These are phyloP conservation scores for Canna indica DNA, from an alignment of 176 grass and related monocot genomes.

Conservation along the genomic window DNA sequence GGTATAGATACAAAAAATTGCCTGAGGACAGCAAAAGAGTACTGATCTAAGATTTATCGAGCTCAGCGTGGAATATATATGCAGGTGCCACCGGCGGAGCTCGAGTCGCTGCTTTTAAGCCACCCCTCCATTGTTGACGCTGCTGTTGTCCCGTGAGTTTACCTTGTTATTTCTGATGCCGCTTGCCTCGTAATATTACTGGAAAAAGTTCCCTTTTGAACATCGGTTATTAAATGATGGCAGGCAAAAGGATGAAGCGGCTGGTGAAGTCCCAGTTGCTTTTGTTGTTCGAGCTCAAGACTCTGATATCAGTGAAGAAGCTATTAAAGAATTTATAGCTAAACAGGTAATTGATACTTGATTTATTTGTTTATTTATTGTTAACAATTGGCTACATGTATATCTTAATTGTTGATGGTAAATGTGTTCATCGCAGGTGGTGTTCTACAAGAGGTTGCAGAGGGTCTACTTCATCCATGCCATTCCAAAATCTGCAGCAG, in stretches of 20 bases:
- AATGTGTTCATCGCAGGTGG: slow-evolving; percentile 54
- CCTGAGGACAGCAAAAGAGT: neutral
- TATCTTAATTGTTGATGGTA: neutral
- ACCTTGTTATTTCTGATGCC: too few species aligned
- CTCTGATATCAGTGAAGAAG: slow-evolving; percentile 54
- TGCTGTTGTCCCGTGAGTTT: slow-evolving; percentile 70
- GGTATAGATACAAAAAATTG: slow-evolving; percentile 19
- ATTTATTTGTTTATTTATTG: neutral
- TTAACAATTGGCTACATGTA: neutral
- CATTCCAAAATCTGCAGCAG: slow-evolving; percentile 75
- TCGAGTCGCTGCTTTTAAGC: slow-evolving; percentile 67
- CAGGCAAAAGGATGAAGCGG: slow-evolving; percentile 74
- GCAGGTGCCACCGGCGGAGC: slow-evolving; percentile 90
- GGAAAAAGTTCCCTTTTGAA: too few species aligned
- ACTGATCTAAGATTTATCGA: too few species aligned
- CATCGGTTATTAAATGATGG: too few species aligned
- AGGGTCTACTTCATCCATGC: slow-evolving; percentile 68
- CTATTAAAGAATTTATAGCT: slow-evolving; percentile 72
- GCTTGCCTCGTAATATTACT: too few species aligned
- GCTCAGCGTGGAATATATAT: too few species aligned
- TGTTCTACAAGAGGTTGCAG: slow-evolving; percentile 90
- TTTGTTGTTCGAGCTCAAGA: slow-evolving; percentile 60
- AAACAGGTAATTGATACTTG: slow-evolving; percentile 41
- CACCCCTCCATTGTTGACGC: slow-evolving; percentile 72
- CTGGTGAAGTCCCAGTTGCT: slow-evolving; percentile 80